A percentile compares a stretch with the other conserved stretches of the same genome.
These are phyloP conservation scores for Apiospora pterosperma DNA, from an alignment of 2,329 filamentous ascomycete species.

Conservation along the genomic window DNA sequence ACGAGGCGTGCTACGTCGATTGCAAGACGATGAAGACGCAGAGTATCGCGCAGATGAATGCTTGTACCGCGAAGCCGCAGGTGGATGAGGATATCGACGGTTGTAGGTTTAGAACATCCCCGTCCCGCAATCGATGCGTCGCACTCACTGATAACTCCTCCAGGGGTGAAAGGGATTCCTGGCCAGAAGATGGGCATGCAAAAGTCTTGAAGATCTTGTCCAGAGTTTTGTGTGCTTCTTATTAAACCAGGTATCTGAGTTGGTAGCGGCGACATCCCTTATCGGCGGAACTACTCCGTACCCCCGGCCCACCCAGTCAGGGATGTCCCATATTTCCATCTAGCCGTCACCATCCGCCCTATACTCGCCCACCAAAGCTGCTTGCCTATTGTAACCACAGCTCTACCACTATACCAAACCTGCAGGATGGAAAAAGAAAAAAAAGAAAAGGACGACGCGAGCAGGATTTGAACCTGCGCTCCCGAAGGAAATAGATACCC, in stretches of 20 bases:
- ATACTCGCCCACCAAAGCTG: too few species aligned
- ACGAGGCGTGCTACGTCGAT: conserved; percentile 29
- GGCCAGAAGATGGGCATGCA: background rate
- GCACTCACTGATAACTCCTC: background rate
- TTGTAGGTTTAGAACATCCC: background rate
- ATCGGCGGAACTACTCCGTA: too few species aligned
- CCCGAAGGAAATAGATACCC: conserved; percentile 2
- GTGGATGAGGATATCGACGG: conserved; percentile 20
- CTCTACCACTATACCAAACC: too few species aligned
- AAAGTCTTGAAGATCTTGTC: background rate
- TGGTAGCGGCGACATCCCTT: too few species aligned
- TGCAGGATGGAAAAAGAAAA: too few species aligned
- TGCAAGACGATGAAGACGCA: conserved; percentile 26
- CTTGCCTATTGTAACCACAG: too few species aligned
- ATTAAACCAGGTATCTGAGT: too few species aligned
- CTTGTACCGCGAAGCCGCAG: conserved; percentile 23
- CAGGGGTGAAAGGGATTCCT: conserved; percentile 6
- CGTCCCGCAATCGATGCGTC: background rate
- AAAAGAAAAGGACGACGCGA: background rate
- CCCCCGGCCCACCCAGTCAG: too few species aligned
- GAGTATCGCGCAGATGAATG: conserved; percentile 23
- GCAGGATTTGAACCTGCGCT: conserved; percentile 2
- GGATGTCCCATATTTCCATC: too few species aligned
- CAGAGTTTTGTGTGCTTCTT: too few species aligned
- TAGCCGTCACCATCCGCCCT: too few species aligned